Evolutionary conservation across 129 eudicot species (phyloP).

Genomic region (Smallanthus sonchifolius): DNA sequence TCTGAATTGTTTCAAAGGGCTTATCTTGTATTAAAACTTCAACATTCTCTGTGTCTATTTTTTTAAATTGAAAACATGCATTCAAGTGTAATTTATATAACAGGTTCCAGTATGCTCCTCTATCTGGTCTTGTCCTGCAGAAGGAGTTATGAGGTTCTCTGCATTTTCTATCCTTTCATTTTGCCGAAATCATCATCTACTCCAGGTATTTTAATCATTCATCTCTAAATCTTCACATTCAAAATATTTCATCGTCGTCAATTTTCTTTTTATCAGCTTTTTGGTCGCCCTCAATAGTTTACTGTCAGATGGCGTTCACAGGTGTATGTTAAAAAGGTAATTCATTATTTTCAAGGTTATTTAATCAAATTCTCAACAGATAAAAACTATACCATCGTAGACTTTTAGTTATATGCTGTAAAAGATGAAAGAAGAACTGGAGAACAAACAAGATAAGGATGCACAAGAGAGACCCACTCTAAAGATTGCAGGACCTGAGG

Average conservation of each 20-base stretch:
- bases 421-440: conserved; percentile 62
- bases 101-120: conserved; percentile 87
- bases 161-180: conserved; percentile 84
- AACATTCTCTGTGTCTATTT: background rate
- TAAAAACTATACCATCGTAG: background rate
- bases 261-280: conserved; percentile 38
- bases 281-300: conserved; percentile 98
- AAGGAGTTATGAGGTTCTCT: conserved; percentile 80
- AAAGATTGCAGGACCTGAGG: too few species aligned
- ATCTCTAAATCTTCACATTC: background rate
- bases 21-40: conserved; percentile 55
- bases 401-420: background rate
- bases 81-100: background rate
- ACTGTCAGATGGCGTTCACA: conserved; percentile 89
- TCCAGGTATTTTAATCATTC: conserved; percentile 48
- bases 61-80: background rate
- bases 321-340: conserved; percentile 65
- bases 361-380: background rate
- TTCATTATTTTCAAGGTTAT: background rate
- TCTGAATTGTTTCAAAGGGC: conserved; percentile 87
- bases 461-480: too few species aligned
- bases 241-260: background rate
- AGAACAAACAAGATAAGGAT: too few species aligned
- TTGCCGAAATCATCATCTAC: conserved; percentile 86
- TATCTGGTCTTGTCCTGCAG: conserved; percentile 93